Percentiles rank a stretch among this genome's conserved stretches.
phyloP scores from a whole-genome alignment of 495 filamentous ascomycete species.

The Xylaria bambusicola region DNA sequence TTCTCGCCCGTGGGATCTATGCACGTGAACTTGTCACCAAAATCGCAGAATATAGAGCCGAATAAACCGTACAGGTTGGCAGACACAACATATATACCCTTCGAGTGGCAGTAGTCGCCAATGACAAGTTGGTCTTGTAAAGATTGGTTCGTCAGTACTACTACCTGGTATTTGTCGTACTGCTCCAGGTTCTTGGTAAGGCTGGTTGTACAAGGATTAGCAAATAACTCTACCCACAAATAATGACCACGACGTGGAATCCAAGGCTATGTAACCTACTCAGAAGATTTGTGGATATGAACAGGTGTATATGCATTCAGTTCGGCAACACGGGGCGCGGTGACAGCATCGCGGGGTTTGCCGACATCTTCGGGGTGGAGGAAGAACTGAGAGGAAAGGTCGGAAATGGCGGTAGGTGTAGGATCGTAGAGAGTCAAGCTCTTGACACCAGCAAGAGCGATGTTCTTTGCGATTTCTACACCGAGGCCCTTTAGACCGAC shows the following conservation, averaged over 20 bases:
- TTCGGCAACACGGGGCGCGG: slow-evolving; percentile 86
- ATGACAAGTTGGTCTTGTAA: slow-evolving; percentile 77
- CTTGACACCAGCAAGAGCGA: slow-evolving; percentile 90
- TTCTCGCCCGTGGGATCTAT: slow-evolving; percentile 91
- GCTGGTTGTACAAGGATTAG: slow-evolving; percentile 37
- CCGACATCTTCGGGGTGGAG: slow-evolving; percentile 85
- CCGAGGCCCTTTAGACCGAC: slow-evolving; percentile 91
- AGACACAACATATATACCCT: slow-evolving; percentile 86
- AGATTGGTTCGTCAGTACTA: slow-evolving; percentile 85
- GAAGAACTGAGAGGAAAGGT: slow-evolving; percentile 97
- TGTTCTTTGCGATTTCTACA: slow-evolving; percentile 98
- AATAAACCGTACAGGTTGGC: slow-evolving; percentile 92
- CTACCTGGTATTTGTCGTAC: slow-evolving; percentile 84
- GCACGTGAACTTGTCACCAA: slow-evolving; percentile 87
- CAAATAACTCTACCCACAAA: not conserved
- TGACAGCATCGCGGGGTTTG: slow-evolving; percentile 83
- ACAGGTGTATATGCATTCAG: slow-evolving; percentile 96
- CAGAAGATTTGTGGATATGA: slow-evolving; percentile 62
- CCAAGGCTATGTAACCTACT: slow-evolving; percentile 29
- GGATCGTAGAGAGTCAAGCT: slow-evolving; percentile 84
- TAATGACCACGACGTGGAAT: not conserved
- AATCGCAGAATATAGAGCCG: slow-evolving; percentile 95
- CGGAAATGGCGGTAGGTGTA: slow-evolving; percentile 74
- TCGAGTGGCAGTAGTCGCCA: slow-evolving; percentile 88
- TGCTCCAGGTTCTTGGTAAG: slow-evolving; percentile 70